phyloP scores from a whole-genome alignment of 164 flowering plant species.

The Umbilicus rupestris region DNA sequence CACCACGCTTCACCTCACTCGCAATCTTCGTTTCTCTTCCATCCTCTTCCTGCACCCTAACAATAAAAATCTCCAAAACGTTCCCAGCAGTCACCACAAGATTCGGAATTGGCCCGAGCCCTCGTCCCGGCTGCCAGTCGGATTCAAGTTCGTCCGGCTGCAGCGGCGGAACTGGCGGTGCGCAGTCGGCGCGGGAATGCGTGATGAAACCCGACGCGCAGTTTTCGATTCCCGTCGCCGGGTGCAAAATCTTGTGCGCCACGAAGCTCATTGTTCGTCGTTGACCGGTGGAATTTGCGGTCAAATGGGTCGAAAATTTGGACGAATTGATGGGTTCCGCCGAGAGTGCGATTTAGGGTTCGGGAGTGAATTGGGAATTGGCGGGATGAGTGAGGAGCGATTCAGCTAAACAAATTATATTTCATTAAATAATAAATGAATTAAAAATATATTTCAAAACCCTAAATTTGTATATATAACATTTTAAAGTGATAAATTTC shows the following conservation, averaged over 20 bases:
- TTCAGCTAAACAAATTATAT: neutral
- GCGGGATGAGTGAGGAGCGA: neutral
- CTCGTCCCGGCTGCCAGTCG: conserved; percentile 45
- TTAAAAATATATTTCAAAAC: too few relatives aligned
- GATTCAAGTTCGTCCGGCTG: conserved; percentile 56
- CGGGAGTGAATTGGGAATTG: neutral
- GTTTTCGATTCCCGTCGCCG: conserved; percentile 85
- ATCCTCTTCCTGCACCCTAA: conserved; percentile 63
- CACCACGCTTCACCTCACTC: conserved; percentile 48
- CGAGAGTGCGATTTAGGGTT: neutral
- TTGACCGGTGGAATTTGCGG: neutral
- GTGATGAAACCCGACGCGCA: conserved; percentile 86
- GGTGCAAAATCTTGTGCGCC: conserved; percentile 90
- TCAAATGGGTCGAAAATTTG: neutral
- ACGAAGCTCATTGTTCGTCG: conserved; percentile 66
- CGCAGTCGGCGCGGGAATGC: conserved; percentile 47
- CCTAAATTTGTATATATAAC: too few relatives aligned
- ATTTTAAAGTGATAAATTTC: too few relatives aligned
- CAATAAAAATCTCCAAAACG: conserved; percentile 61
- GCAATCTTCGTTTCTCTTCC: conserved; percentile 20
- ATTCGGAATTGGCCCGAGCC: conserved; percentile 70
- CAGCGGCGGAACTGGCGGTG: conserved; percentile 32
- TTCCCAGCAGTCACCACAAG: conserved; percentile 74
- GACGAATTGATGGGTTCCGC: neutral
- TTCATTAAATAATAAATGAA: too few relatives aligned